phyloP scores from a whole-genome alignment of 192 early-diverging fungal genomes.

The Geosiphon pyriformis region DNA sequence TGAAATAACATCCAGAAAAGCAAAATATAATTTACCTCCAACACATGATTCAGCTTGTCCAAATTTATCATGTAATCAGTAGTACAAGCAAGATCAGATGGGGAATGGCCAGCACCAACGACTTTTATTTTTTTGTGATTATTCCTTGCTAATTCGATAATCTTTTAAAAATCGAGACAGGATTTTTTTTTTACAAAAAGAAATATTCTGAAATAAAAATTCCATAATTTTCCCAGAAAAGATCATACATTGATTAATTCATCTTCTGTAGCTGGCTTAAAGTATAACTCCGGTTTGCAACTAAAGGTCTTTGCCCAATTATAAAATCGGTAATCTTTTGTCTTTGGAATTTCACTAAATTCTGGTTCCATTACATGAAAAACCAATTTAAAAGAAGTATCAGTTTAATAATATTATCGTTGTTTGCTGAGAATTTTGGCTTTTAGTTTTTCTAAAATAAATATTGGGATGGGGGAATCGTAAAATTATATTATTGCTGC shows the following conservation, averaged over 20 bases:
- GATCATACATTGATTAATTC: slow-evolving; percentile 51
- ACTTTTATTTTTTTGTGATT: slow-evolving; percentile 52
- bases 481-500: too few relatives aligned
- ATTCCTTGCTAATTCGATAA: slow-evolving; percentile 36
- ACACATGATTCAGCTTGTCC: slow-evolving; percentile 52
- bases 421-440: too few relatives aligned
- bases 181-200: neutral
- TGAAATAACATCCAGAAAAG: too few relatives aligned
- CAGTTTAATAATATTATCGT: too few relatives aligned
- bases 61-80: slow-evolving; percentile 63
- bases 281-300: slow-evolving; percentile 51
- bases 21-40: slow-evolving; percentile 31
- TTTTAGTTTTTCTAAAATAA: too few relatives aligned
- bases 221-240: neutral
- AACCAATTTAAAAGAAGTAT: too few relatives aligned
- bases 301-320: slow-evolving; percentile 69
- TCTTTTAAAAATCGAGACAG: slow-evolving; percentile 29
- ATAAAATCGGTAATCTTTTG: neutral
- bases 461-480: too few relatives aligned
- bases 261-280: slow-evolving; percentile 53
- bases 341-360: too few relatives aligned
- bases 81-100: slow-evolving; percentile 67
- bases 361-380: too few relatives aligned
- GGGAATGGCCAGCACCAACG: slow-evolving; percentile 68
- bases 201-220: neutral